Conservation (phyloP, 345 rosid genomes). For the Salix purpurea region DNA sequence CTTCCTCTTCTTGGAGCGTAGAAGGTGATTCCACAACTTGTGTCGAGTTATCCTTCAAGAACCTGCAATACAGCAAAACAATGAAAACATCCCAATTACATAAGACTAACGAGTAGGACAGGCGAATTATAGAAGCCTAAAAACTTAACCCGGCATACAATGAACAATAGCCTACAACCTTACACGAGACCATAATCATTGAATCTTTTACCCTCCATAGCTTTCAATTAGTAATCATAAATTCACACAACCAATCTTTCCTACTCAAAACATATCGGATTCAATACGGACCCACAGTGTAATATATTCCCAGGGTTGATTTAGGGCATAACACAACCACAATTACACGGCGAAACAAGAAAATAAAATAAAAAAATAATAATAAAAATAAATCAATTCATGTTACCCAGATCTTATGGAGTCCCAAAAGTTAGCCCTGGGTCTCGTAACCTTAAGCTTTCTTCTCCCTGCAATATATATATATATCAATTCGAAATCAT, state of each 20-base stretch:
- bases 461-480: slow-evolving; percentile 46
- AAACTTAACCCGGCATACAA: neutral
- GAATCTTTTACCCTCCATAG: neutral
- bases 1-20: slow-evolving; percentile 57
- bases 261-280: neutral
- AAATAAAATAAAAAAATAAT: neutral
- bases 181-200: no score
- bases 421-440: slow-evolving; percentile 75
- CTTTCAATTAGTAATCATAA: neutral
- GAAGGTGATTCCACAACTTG: slow-evolving; percentile 70
- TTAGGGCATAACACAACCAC: neutral
- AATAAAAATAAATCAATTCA: neutral
- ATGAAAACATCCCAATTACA: neutral
- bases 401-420: slow-evolving; percentile 72
- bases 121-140: neutral
- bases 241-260: neutral
- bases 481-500: neutral
- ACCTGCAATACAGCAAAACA: slow-evolving; percentile 32
- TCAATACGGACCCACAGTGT: neutral
- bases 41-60: slow-evolving; percentile 53
- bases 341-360: neutral
- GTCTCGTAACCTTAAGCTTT: slow-evolving; percentile 45
- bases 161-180: no score
- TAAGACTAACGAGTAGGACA: no score
- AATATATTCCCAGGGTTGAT: neutral